Percentiles rank a stretch among this genome's conserved stretches.
Conservation (phyloP, 306 rosid genomes). For the Acacia crassicarpa region DNA sequence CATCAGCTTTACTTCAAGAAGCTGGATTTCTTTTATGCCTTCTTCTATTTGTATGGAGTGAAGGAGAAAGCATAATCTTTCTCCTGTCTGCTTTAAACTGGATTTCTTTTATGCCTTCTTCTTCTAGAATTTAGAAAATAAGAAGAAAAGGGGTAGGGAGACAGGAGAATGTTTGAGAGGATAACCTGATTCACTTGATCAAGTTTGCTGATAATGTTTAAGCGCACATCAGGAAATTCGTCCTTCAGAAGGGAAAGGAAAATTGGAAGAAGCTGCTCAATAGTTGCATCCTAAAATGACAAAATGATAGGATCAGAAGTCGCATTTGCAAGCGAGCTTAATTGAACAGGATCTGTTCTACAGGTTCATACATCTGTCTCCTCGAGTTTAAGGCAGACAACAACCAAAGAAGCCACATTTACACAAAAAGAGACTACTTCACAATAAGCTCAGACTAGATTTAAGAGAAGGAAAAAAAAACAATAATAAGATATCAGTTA, state of each 20-base stretch:
- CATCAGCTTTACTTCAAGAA: slow-evolving; percentile 14
- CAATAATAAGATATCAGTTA: background rate
- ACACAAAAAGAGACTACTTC: background rate
- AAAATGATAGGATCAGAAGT: slow-evolving; percentile 16
- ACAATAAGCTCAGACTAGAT: background rate
- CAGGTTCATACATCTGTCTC: background rate
- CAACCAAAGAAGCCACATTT: background rate
- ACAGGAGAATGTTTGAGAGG: background rate
- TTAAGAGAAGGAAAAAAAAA: background rate
- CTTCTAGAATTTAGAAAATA: background rate
- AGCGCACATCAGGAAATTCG: slow-evolving; percentile 89
- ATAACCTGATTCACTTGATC: slow-evolving; percentile 93
- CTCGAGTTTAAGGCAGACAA: background rate
- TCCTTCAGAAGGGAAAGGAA: slow-evolving; percentile 88
- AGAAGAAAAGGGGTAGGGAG: background rate
- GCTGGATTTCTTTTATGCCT: background rate
- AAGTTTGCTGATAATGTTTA: slow-evolving; percentile 86
- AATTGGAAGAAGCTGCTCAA: slow-evolving; percentile 87
- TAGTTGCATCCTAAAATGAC: slow-evolving; percentile 71
- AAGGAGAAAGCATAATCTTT: background rate
- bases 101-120: background rate
- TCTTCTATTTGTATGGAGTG: background rate
- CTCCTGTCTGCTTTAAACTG: background rate
- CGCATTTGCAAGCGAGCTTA: background rate
- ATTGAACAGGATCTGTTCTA: background rate